Percentiles rank a stretch among this genome's conserved stretches.
Evolutionary conservation across 1,284 basidiomycete genomes (phyloP).

Genomic region (Leccinum pachyderme): DNA sequence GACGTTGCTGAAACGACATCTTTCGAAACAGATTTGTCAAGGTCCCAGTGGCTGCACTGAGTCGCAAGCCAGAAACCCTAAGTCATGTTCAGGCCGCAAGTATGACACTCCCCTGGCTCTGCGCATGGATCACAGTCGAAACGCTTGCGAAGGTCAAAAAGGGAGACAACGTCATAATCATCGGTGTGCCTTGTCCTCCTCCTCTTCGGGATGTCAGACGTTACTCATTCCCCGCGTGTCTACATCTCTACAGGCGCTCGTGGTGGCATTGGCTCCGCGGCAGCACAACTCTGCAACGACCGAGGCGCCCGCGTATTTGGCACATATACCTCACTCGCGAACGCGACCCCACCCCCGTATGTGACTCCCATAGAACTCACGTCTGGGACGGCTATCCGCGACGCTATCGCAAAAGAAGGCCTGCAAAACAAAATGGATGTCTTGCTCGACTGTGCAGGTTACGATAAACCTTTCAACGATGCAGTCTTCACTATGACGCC

Average conservation of each 20-base stretch:
- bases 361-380: conserved; percentile 34
- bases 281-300: conserved; percentile 33
- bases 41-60: conserved; percentile 29
- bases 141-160: conserved; percentile 34
- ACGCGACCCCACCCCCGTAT: conserved; percentile 22
- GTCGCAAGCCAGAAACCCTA: conserved; percentile 29
- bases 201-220: neutral
- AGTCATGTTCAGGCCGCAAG: conserved; percentile 32
- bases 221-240: neutral
- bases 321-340: conserved; percentile 34
- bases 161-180: conserved; percentile 35
- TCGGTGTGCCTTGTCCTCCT: conserved; percentile 17
- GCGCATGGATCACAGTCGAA: conserved; percentile 37
- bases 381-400: conserved; percentile 31
- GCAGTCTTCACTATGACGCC: conserved; percentile 35
- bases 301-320: conserved; percentile 34
- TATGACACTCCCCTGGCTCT: conserved; percentile 36
- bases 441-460: conserved; percentile 35
- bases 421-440: conserved; percentile 35
- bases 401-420: conserved; percentile 26
- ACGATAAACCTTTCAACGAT: conserved; percentile 35
- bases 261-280: conserved; percentile 36
- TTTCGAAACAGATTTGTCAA: conserved; percentile 25
- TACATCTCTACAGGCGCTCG: conserved; percentile 27
- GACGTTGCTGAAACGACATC: neutral